A percentile compares a stretch with the other conserved stretches of the same genome.
Evolutionary conservation across 129 eudicot species (phyloP).

Genomic region (Lactuca saligna): DNA sequence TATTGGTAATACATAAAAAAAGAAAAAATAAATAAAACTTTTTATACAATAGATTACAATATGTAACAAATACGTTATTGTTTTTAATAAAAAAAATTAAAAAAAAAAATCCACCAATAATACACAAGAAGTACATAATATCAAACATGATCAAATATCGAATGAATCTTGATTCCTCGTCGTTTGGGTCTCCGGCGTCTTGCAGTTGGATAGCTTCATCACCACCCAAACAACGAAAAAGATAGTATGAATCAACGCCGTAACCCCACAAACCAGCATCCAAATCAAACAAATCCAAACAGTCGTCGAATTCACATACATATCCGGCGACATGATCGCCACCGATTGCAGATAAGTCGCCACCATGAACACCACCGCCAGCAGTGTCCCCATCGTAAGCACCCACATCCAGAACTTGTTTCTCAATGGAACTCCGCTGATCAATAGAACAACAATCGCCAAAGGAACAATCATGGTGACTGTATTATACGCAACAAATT

Average conservation of each 20-base stretch:
- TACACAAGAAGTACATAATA: neutral
- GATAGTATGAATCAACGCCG: constrained; percentile 11
- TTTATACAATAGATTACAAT: no score
- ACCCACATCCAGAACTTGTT: constrained; percentile 30
- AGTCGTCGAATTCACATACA: neutral
- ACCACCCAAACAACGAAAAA: constrained; percentile 12
- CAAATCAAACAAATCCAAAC: constrained; percentile 1
- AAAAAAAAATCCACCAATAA: no score
- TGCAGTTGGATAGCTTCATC: constrained; percentile 1
- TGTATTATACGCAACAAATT: constrained; percentile 4
- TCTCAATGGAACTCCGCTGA: constrained; percentile 12
- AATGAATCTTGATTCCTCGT: neutral
- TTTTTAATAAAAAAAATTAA: no score
- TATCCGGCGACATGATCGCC: constrained; percentile 12
- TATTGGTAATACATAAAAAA: no score
- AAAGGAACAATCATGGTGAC: constrained; percentile 12
- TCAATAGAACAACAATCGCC: constrained; percentile 2
- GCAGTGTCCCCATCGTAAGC: constrained; percentile 11
- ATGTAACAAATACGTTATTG: no score
- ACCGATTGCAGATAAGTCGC: constrained; percentile 6
- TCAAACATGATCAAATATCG: neutral
- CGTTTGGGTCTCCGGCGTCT: neutral
- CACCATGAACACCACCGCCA: neutral
- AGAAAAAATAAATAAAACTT: no score
- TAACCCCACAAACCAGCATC: constrained; percentile 2